phyloP scores from a whole-genome alignment of 2,329 filamentous ascomycete genomes.

The Colletotrichum shisoi region DNA sequence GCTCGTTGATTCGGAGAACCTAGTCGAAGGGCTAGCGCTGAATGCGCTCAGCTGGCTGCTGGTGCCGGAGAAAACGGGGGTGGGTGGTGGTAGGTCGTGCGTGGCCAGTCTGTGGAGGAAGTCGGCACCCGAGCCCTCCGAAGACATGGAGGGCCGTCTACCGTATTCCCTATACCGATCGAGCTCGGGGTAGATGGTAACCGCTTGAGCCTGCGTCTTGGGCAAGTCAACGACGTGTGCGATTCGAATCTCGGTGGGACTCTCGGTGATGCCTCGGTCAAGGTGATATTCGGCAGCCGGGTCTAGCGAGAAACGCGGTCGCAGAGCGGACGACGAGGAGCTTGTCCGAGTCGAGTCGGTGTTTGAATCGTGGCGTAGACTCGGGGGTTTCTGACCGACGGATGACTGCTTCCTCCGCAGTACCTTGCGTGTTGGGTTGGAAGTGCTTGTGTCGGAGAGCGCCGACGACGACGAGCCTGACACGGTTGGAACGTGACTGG shows the following conservation, averaged over 20 bases:
- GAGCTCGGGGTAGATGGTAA: constrained; percentile 66
- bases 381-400: constrained; percentile 51
- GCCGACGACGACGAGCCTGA: constrained; percentile 49
- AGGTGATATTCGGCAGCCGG: constrained; percentile 48
- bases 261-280: constrained; percentile 55
- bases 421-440: constrained; percentile 52
- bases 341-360: constrained; percentile 51
- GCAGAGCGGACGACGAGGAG: constrained; percentile 56
- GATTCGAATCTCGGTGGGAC: constrained; percentile 54
- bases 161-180: constrained; percentile 64
- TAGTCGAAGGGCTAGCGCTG: constrained; percentile 76
- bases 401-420: constrained; percentile 61
- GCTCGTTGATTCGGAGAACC: constrained; percentile 75
- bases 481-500: constrained; percentile 46
- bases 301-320: constrained; percentile 50
- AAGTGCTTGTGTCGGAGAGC: constrained; percentile 47
- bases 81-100: constrained; percentile 71
- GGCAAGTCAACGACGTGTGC: constrained; percentile 54
- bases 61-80: constrained; percentile 67
- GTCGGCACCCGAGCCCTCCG: constrained; percentile 52
- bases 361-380: constrained; percentile 48
- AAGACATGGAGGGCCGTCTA: constrained; percentile 50
- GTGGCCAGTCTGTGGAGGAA: constrained; percentile 66
- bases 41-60: constrained; percentile 65
- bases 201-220: constrained; percentile 51